These are phyloP conservation scores for Epichloe uncinata DNA, from an alignment of 2,329 filamentous ascomycete species.

Conservation along the genomic window DNA sequence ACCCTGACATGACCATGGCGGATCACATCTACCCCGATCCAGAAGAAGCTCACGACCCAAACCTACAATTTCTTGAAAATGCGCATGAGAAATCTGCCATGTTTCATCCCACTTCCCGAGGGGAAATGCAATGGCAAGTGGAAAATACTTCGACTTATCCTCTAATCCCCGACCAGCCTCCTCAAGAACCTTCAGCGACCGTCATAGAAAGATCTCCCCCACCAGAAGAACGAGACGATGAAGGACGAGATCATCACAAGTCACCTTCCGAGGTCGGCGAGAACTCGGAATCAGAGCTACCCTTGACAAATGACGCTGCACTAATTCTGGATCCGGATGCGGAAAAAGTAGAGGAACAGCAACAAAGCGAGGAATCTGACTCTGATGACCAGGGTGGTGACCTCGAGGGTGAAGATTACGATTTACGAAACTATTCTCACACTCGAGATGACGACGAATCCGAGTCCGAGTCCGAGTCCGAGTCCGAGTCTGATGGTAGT, in stretches of 20 bases:
- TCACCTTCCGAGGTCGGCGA: not conserved
- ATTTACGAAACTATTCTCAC: constrained; percentile 19
- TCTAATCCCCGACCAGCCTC: not conserved
- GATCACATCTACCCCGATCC: not conserved
- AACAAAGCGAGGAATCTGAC: constrained; percentile 6
- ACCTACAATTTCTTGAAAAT: constrained; percentile 5
- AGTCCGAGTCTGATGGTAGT: constrained; percentile 4
- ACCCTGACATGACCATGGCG: not conserved
- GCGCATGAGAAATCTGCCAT: not conserved
- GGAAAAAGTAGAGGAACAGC: not conserved
- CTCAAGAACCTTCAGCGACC: not conserved
- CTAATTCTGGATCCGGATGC: not conserved
- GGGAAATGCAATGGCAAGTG: not conserved
- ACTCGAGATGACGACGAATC: constrained; percentile 18
- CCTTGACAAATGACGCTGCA: not conserved
- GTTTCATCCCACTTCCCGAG: not conserved
- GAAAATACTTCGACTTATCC: not conserved
- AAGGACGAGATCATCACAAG: not conserved
- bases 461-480: not conserved
- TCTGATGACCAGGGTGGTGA: constrained; percentile 14
- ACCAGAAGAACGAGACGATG: not conserved
- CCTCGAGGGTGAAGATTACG: constrained; percentile 20
- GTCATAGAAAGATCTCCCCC: constrained; percentile 1
- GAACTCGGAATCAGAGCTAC: not conserved
- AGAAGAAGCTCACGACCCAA: constrained; percentile 7